These are phyloP conservation scores for Solanum sparsipilum DNA, from an alignment of 257 asterid species.

Conservation along the genomic window DNA sequence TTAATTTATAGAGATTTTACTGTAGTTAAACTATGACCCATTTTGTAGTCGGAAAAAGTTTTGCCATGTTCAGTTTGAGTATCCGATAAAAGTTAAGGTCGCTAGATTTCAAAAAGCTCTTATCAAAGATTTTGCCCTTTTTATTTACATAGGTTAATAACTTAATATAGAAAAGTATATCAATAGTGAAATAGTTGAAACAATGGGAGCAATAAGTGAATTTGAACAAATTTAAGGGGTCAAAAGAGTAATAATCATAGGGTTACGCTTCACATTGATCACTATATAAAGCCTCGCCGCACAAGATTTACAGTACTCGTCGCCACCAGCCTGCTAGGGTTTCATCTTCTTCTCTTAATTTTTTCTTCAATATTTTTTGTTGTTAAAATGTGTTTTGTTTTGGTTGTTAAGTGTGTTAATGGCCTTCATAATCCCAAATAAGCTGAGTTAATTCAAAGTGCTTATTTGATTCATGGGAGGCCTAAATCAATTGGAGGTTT, in stretches of 20 bases:
- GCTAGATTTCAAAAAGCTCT: too few relatives aligned
- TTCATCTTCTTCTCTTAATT: not conserved
- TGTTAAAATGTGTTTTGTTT: not conserved
- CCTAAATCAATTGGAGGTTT: conserved; percentile 67
- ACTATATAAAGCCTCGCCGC: not conserved
- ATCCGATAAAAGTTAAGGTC: too few relatives aligned
- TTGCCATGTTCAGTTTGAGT: too few relatives aligned
- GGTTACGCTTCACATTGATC: not conserved
- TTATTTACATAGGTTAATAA: too few relatives aligned
- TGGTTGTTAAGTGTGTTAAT: not conserved
- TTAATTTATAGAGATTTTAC: too few relatives aligned
- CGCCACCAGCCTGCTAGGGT: not conserved
- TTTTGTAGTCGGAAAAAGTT: too few relatives aligned
- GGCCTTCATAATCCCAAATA: conserved; percentile 88
- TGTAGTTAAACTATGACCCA: not conserved
- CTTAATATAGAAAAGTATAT: not conserved
- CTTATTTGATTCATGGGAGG: conserved; percentile 93
- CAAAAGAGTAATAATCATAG: not conserved
- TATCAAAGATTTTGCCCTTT: too few relatives aligned
- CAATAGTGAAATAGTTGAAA: not conserved
- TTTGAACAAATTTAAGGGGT: not conserved
- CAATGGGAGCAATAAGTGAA: not conserved
- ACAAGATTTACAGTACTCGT: accelerated
- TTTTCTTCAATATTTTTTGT: not conserved
- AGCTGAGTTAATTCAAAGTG: conserved; percentile 29